Conservation (phyloP, 768 basidiomycete genomes). For the Sistotremastrum suecicum region DNA sequence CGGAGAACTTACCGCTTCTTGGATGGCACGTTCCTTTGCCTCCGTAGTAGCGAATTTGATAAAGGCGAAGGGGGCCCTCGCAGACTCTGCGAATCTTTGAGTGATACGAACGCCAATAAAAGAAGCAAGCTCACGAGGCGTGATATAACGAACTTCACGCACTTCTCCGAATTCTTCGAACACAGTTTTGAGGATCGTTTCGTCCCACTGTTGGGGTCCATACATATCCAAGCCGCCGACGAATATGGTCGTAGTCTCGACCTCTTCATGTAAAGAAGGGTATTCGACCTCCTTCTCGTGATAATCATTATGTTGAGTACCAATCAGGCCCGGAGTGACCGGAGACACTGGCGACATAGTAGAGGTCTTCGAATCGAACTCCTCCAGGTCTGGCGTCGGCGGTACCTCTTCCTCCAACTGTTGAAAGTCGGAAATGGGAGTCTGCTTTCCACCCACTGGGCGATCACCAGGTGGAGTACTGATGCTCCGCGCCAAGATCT, state of each 20-base stretch:
- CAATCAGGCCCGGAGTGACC: not conserved
- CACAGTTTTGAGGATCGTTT: constrained; percentile 39
- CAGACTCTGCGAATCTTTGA: constrained; percentile 28
- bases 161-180: constrained; percentile 55
- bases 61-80: constrained; percentile 65
- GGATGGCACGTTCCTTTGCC: constrained; percentile 51
- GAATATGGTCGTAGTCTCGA: constrained; percentile 60
- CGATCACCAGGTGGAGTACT: too few relatives aligned
- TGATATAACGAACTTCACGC: constrained; percentile 49
- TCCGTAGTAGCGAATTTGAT: constrained; percentile 54
- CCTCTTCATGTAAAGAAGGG: constrained; percentile 14
- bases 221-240: constrained; percentile 61
- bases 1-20: constrained; percentile 36
- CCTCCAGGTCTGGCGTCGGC: too few relatives aligned
- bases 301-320: constrained; percentile 1
- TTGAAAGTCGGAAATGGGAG: too few relatives aligned
- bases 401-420: too few relatives aligned
- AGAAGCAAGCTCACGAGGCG: constrained; percentile 34
- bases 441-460: too few relatives aligned
- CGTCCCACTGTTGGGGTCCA: constrained; percentile 54
- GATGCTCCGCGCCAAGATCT: too few relatives aligned
- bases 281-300: constrained; percentile 9
- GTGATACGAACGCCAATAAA: not conserved
- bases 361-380: not conserved
- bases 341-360: constrained; percentile 1